A percentile compares a stretch with the other conserved stretches of the same genome.
These are phyloP conservation scores for Geosmithia morbida DNA, from an alignment of 2,329 filamentous ascomycete genomes.

Conservation along the genomic window DNA sequence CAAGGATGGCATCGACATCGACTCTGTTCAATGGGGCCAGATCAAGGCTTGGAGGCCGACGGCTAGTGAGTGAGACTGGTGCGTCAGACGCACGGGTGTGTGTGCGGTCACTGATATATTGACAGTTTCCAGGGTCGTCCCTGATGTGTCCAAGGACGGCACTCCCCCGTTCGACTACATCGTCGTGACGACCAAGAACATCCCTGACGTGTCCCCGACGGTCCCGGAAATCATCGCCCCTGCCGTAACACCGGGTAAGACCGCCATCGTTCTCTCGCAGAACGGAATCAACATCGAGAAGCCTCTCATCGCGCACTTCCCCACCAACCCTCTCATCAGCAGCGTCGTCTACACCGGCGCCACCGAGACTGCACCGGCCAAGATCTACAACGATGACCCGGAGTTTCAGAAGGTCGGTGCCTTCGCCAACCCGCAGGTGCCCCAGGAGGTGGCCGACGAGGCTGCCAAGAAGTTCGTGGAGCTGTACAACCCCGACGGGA, in stretches of 20 bases:
- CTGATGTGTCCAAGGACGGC: constrained; percentile 18
- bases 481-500: constrained; percentile 30
- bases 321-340: constrained; percentile 34
- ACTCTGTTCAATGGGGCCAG: constrained; percentile 38
- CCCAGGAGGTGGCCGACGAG: constrained; percentile 7
- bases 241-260: constrained; percentile 33
- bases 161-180: constrained; percentile 33
- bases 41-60: constrained; percentile 33
- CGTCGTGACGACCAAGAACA: constrained; percentile 42
- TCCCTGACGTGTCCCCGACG: constrained; percentile 34
- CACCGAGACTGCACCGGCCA: constrained; percentile 28
- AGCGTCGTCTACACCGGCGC: constrained; percentile 38
- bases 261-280: constrained; percentile 41
- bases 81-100: too few species aligned
- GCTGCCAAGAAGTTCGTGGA: constrained; percentile 26
- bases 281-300: constrained; percentile 51
- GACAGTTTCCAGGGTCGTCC: constrained; percentile 30
- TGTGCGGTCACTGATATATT: not conserved
- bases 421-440: constrained; percentile 23
- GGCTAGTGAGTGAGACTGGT: constrained; percentile 18
- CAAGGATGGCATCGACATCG: constrained; percentile 34
- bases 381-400: constrained; percentile 35
- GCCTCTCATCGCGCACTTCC: constrained; percentile 33
- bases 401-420: constrained; percentile 36
- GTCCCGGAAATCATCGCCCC: constrained; percentile 32